Evolutionary conservation across 1,139 yeast genomes (phyloP).

Genomic region (Taphrina sp.): DNA sequence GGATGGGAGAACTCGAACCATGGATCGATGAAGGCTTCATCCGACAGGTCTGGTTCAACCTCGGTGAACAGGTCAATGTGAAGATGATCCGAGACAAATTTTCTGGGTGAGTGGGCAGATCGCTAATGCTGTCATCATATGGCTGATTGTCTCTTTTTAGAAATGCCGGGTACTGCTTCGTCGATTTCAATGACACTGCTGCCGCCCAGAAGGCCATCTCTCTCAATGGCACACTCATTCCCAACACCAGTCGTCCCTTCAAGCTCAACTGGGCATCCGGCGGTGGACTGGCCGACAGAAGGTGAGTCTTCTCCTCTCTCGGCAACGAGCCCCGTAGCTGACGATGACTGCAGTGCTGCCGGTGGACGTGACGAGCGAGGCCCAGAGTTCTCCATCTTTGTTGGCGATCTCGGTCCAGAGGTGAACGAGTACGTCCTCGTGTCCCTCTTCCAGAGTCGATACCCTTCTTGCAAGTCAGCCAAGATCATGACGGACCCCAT

Average conservation of each 20-base stretch:
- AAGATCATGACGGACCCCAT: slow-evolving; percentile 81
- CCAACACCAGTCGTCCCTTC: slow-evolving; percentile 59
- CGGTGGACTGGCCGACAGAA: slow-evolving; percentile 50
- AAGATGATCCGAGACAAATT: slow-evolving; percentile 60
- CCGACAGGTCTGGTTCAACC: slow-evolving; percentile 61
- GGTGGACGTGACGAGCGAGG: slow-evolving; percentile 43
- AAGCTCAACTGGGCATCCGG: slow-evolving; percentile 88
- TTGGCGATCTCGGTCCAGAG: slow-evolving; percentile 78
- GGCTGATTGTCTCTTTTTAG: slow-evolving; percentile 36
- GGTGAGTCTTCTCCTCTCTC: slow-evolving; percentile 20
- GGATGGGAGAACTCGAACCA: slow-evolving; percentile 97
- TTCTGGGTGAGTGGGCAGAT: slow-evolving; percentile 40
- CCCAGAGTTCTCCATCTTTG: slow-evolving; percentile 72
- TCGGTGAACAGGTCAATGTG: slow-evolving; percentile 56
- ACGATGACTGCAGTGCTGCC: neutral
- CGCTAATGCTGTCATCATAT: neutral
- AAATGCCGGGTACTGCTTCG: slow-evolving; percentile 81
- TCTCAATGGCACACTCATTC: slow-evolving; percentile 68
- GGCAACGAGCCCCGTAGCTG: neutral
- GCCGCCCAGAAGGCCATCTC: slow-evolving; percentile 67
- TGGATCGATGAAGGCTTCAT: slow-evolving; percentile 75
- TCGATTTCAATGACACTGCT: slow-evolving; percentile 67
- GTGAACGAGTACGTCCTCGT: slow-evolving; percentile 65
- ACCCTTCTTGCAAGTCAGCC: slow-evolving; percentile 75
- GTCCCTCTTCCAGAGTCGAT: slow-evolving; percentile 67